A percentile compares a stretch with the other conserved stretches of the same genome.
phyloP scores from a whole-genome alignment of 2,329 filamentous ascomycete species.

The Fusarium humuli region DNA sequence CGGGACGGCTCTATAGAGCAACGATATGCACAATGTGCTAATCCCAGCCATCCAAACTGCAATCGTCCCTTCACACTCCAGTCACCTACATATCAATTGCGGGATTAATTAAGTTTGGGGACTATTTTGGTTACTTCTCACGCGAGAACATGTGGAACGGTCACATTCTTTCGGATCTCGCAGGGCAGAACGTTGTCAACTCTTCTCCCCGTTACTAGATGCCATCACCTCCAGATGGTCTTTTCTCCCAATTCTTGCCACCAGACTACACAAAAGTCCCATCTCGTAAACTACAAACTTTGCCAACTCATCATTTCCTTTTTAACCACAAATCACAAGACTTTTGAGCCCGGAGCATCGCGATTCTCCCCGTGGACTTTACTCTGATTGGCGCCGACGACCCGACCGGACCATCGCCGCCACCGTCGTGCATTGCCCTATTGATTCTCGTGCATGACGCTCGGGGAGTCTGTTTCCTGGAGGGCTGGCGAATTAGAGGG shows the following conservation, averaged over 20 bases:
- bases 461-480: slow-evolving; percentile 34
- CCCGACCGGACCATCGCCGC: slow-evolving; percentile 40
- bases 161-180: slow-evolving; percentile 39
- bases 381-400: slow-evolving; percentile 39
- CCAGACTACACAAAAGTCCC: background rate
- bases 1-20: background rate
- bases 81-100: slow-evolving; percentile 31
- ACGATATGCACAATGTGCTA: slow-evolving; percentile 20
- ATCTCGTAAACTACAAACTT: background rate
- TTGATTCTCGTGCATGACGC: slow-evolving; percentile 39
- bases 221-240: background rate
- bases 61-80: background rate
- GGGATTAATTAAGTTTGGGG: slow-evolving; percentile 32
- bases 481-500: slow-evolving; percentile 23
- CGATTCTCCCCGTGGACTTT: slow-evolving; percentile 26
- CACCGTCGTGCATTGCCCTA: slow-evolving; percentile 36
- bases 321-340: slow-evolving; percentile 5
- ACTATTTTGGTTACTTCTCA: slow-evolving; percentile 20
- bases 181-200: slow-evolving; percentile 9
- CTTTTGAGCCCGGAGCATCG: slow-evolving; percentile 9
- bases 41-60: background rate
- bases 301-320: slow-evolving; percentile 5
- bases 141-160: slow-evolving; percentile 12
- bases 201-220: background rate
- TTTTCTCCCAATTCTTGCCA: background rate